A percentile compares a stretch with the other conserved stretches of the same genome.
Conservation (phyloP, 2,329 filamentous ascomycete species). For the Phaeosphaeria sp. region DNA sequence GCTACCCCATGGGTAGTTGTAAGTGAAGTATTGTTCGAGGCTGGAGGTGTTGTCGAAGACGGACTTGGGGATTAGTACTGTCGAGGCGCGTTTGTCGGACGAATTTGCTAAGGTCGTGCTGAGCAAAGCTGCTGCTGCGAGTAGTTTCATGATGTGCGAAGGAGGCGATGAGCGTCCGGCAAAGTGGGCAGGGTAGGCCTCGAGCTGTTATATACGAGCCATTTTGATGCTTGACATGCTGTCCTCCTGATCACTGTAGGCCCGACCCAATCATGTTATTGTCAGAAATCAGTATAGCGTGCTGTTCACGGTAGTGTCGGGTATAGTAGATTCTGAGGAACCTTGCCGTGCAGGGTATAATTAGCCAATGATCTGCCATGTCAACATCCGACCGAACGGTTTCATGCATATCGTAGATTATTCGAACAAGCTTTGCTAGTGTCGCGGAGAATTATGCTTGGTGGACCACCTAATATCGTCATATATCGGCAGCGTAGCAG, state of each 20-base stretch:
- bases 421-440: background rate
- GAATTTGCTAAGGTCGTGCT: background rate
- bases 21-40: constrained; percentile 55
- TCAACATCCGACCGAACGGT: background rate
- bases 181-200: background rate
- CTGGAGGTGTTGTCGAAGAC: constrained; percentile 40
- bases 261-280: background rate
- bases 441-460: background rate
- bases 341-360: background rate
- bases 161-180: background rate
- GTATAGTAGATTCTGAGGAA: background rate
- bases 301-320: background rate
- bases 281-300: background rate
- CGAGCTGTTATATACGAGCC: background rate
- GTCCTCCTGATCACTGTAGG: background rate
- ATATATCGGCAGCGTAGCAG: background rate
- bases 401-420: background rate
- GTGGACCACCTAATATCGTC: background rate
- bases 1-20: constrained; percentile 65
- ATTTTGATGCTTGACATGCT: background rate
- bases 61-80: constrained; percentile 35
- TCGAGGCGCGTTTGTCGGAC: constrained; percentile 13
- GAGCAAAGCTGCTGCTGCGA: background rate
- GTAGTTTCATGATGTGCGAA: background rate
- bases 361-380: background rate